Conservation (phyloP, 148 eudicot species). For the Spergularia marina region DNA sequence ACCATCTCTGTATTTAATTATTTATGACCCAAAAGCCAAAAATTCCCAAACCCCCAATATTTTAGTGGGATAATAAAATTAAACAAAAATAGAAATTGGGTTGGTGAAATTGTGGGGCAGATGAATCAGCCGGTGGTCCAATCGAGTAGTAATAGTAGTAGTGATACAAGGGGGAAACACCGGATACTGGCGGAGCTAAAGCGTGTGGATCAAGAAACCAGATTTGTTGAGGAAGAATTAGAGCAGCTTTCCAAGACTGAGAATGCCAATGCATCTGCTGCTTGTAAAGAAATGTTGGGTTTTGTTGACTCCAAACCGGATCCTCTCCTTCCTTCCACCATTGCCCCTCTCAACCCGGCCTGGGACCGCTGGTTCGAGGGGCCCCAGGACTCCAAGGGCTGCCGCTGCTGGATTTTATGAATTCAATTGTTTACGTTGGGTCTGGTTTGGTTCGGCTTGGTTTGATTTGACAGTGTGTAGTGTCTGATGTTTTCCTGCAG, state of each 20-base stretch:
- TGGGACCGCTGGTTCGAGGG: constrained; percentile 97
- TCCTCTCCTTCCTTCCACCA: constrained; percentile 75
- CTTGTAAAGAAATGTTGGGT: constrained; percentile 55
- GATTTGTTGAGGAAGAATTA: constrained; percentile 76
- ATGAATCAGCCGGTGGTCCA: constrained; percentile 37
- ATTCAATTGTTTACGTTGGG: too few species aligned
- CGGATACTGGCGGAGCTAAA: constrained; percentile 78
- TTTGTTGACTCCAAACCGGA: constrained; percentile 68
- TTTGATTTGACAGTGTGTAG: too few species aligned
- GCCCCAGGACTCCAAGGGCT: constrained; percentile 56
- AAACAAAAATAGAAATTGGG: too few species aligned
- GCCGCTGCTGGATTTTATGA: constrained; percentile 68
- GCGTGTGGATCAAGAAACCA: constrained; percentile 76
- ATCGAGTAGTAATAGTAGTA: constrained; percentile 12
- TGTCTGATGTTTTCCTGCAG: too few species aligned
- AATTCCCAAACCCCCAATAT: too few species aligned
- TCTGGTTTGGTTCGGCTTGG: too few species aligned
- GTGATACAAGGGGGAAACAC: constrained; percentile 73
- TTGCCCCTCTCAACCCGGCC: constrained; percentile 55
- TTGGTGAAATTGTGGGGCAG: neutral
- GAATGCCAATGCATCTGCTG: constrained; percentile 54
- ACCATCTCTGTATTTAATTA: too few species aligned
- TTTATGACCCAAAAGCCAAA: too few species aligned
- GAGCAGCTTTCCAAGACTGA: constrained; percentile 70
- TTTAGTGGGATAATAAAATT: too few species aligned